Evolutionary conservation across 257 asterid species (phyloP).

Genomic region (Echites panduratus): DNA sequence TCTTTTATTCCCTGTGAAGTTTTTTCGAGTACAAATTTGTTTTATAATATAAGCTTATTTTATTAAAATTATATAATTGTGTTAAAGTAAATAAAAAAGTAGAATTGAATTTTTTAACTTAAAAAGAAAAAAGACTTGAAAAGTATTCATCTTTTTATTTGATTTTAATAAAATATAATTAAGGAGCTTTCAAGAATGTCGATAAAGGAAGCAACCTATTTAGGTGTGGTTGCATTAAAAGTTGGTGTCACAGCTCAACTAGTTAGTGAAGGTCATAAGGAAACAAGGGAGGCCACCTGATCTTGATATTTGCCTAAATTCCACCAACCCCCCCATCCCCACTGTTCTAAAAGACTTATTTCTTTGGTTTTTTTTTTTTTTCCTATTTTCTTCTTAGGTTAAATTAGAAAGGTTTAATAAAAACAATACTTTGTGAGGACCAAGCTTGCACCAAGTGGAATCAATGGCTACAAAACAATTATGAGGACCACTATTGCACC

Average conservation of each 20-base stretch:
- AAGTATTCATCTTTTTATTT: neutral
- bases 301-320: conserved; percentile 29
- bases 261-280: conserved; percentile 23
- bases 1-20: no score
- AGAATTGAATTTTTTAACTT: neutral
- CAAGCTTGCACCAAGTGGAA: neutral
- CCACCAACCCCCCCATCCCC: conserved; percentile 2
- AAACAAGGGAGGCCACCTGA: conserved; percentile 14
- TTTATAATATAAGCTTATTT: no score
- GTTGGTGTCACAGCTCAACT: conserved; percentile 57
- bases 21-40: no score
- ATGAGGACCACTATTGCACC: conserved; percentile 8
- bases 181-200: neutral
- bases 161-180: neutral
- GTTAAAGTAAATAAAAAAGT: neutral
- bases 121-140: neutral
- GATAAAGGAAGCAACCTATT: conserved; percentile 8
- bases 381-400: neutral
- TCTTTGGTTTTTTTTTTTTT: no score
- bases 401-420: neutral
- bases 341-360: no score
- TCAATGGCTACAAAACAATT: neutral
- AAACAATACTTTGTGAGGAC: conserved; percentile 1
- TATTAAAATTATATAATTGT: no score
- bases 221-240: conserved; percentile 3